These are phyloP conservation scores for Lodderomyces metapsilosis DNA, from an alignment of 1,139 yeast species.

Conservation along the genomic window DNA sequence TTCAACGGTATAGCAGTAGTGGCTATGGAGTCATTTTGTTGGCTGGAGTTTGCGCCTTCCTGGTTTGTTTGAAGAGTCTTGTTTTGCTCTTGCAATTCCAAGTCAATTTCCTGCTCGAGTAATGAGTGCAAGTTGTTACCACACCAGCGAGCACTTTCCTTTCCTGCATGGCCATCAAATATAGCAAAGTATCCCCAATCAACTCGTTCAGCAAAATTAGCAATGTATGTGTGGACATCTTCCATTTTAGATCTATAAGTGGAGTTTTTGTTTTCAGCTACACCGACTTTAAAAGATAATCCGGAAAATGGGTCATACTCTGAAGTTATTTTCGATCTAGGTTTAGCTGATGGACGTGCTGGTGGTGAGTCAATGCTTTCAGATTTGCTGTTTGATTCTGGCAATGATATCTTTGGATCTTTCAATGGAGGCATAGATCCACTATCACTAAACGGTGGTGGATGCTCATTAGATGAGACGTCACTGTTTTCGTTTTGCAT, in stretches of 20 bases:
- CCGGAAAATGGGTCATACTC: slow-evolving; percentile 44
- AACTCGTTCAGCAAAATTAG: slow-evolving; percentile 82
- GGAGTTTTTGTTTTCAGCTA: slow-evolving; percentile 81
- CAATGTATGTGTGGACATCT: slow-evolving; percentile 92
- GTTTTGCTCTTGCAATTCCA: slow-evolving; percentile 7
- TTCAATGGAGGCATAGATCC: neutral
- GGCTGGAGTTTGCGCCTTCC: too few relatives aligned
- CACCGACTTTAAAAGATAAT: slow-evolving; percentile 75
- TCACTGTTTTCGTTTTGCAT: neutral
- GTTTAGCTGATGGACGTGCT: neutral
- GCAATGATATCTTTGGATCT: neutral
- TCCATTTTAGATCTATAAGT: slow-evolving; percentile 91
- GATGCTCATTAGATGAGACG: neutral
- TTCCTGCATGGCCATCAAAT: slow-evolving; percentile 98
- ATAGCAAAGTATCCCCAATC: slow-evolving; percentile 97
- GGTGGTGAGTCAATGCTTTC: neutral
- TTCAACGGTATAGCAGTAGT: slow-evolving; percentile 13
- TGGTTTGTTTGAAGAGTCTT: neutral
- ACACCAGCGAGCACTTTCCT: slow-evolving; percentile 92
- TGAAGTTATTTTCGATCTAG: slow-evolving; percentile 1
- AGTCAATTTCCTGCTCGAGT: slow-evolving; percentile 51
- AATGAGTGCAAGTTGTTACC: slow-evolving; percentile 80
- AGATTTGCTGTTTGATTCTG: neutral
- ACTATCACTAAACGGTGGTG: neutral
- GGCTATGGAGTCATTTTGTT: neutral